Base-by-base conservation (phyloP, 176 grass and related monocot genomes). In the Lolium multiflorum region DNA sequence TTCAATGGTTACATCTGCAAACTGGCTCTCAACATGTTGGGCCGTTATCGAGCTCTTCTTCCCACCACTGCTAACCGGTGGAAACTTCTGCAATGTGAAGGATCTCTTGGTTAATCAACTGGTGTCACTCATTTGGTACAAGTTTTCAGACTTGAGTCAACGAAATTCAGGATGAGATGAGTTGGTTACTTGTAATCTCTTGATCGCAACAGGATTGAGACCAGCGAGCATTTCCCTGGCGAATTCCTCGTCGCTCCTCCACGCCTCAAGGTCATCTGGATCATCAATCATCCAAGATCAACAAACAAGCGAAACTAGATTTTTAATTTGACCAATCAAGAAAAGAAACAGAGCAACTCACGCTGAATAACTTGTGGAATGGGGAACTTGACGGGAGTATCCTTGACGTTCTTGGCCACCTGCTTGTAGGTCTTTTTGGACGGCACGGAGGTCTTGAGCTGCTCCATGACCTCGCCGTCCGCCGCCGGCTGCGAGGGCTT, bases 181-280 rank as follows among this genome's bases (percentile, higher is more conserved):
- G 14, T 4, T 61, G 21, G 64, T 78, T 78, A 95, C 93, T 63
- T 93, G 79, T 20, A 96, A 61, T 86, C 90, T 81, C 85, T 81
- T 94, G 83, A 98, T 91, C 3, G 92, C 78, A 1, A 88, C 71
- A 12, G 97, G 97, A 41, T 98, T 96, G 52, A 98, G 92, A 63
- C 97, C 97, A 4, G 97, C 94, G 0, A 98, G 94, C 92, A 96
- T 96, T 75, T 96, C 97, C 68, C 97, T 81, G 0, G 90, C 94
- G 76, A 98, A 98, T 55, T 98, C 97, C 57, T 94, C 94, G 68
- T 98, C 97, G 22, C 26, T 98, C 59, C 71, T 96, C 97, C 97
- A 98, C 11, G 92, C 97, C 63, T 85, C 89, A 17, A 4, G 35
- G 51, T 96, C 88, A 84, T 83, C 96, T 98, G 69, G 67, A 86